Base-by-base conservation (phyloP, 1,284 basidiomycete genomes). In the Cryptococcus sp. region DNA sequence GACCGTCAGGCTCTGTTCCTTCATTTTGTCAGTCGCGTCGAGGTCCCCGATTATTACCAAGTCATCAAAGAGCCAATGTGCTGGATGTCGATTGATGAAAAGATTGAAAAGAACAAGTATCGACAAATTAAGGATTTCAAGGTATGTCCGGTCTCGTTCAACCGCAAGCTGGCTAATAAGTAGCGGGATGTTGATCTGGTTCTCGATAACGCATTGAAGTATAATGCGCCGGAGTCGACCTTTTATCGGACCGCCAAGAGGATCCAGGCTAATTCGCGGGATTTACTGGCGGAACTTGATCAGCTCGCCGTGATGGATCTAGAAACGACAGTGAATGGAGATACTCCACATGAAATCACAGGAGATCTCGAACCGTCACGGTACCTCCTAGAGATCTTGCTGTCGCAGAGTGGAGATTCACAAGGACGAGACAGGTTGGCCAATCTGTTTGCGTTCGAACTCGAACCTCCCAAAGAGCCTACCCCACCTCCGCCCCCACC, bases 11-110 rank as follows among this genome's bases (percentile, higher is more conserved):
- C 84, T 25, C 80, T 85, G 54, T 96, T 94, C 75, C 82, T 84
- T 55, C 81, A 85, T 54, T 89, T 90, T 0, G 91, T 96, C n/a
- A 86, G 82, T 24, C 82, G 78, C 49, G 72, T 72, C 0, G 85
- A 89, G 37, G 91, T 91, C 0, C 92, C 93, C 0, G 93, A 98
- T 69, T 99, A 99, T 71, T 88, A 86, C 66, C 86, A 91, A 47
- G 78, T 96, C 46, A 81, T 98, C 70, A 82, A 86, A 64, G 78
- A 81, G 10, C 94, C 94, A 0, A 97, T 97, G 88, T 85, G 85
- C 60, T 98, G 92, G 90, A 77, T 79, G 18, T 79, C 77, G 39
- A 96, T 99, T 56, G 84, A 88, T 25, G 74, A 77, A 13, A 92
- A 88, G 72, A 73, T 98, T 25, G 85, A 91, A 48, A 77, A 79